These are phyloP conservation scores for Parmelia sp. DNA, from an alignment of 495 filamentous ascomycete species.

Conservation along the genomic window DNA sequence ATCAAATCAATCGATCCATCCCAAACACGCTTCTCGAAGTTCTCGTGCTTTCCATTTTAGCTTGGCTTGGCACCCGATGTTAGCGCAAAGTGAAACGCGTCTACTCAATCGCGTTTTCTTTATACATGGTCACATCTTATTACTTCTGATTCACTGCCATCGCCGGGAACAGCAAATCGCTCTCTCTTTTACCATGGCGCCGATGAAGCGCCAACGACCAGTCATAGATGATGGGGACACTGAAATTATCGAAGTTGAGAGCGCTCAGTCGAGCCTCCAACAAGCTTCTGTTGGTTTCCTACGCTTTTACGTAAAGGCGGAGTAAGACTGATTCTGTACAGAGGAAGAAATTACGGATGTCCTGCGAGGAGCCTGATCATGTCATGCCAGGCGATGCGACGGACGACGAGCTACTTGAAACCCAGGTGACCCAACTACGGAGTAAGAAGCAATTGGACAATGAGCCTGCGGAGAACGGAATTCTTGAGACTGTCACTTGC, in stretches of 20 bases:
- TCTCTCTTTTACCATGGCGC: conserved; percentile 30
- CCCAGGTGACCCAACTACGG: conserved; percentile 64
- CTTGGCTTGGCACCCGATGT: background rate
- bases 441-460: conserved; percentile 55
- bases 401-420: conserved; percentile 53
- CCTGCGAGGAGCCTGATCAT: conserved; percentile 25
- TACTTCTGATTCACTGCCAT: too few relatives aligned
- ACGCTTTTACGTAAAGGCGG: conserved; percentile 16
- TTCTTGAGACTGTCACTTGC: conserved; percentile 76
- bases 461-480: conserved; percentile 70
- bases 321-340: conserved; percentile 23
- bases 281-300: conserved; percentile 39
- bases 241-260: conserved; percentile 42
- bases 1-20: background rate
- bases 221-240: conserved; percentile 41
- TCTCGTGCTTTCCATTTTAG: too few relatives aligned
- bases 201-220: conserved; percentile 44
- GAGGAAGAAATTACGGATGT: conserved; percentile 26
- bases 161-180: background rate
- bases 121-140: background rate
- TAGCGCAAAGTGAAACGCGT: too few relatives aligned
- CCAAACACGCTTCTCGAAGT: too few relatives aligned
- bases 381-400: conserved; percentile 20
- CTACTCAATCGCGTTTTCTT: background rate
- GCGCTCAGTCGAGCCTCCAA: conserved; percentile 40